Base-by-base conservation (phyloP, 768 basidiomycete species). In the Crucibulum laeve region DNA sequence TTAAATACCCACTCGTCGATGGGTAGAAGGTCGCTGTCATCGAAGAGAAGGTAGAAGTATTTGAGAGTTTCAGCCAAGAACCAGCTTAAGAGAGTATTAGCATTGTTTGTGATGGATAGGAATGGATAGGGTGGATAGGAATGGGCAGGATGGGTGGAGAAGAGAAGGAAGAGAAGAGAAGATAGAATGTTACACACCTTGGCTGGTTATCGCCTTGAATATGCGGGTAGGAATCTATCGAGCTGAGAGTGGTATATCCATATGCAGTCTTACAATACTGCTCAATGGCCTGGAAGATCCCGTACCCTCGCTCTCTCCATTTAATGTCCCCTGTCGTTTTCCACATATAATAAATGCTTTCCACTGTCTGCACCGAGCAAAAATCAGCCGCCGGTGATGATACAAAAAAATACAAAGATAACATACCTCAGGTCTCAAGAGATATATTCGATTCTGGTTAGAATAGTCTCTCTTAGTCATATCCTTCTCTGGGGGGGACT, bases 221-320 rank as follows among this genome's bases (percentile, higher is more conserved):
- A 1, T 67, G 61, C 3, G 57, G 51, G 2, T 53, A 43, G n/a
- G 52, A 22, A 26, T 79, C 71, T 7, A 84, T 77, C 5, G 62
- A 62, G 23, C 52, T 43, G 5, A 89, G 60, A 44, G 64, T 76
- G 0, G 83, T 71, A 50, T 83, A 90, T 5, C 83, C 87, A 19
- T 26, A 6, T 17, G 6, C 14, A 15, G 74, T 74, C 53, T 65
- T 73, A 10, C 74, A 60, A 45, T 73, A 53, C 11, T 64, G 65
- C 53, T 78, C 69, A 18, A 84, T 66, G 3, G 79, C 65, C 46
- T 73, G 55, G 52, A 79, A 85, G 21, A 89, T 77, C 15, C 54
- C 63, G 73, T 84, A 88, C 2, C 84, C 87, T 22, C 79, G 75
- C 43, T 89, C 80, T 41, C 87, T 69, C 87, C 87, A 89, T 35